Evolutionary conservation across 352 stramenopile genomes (phyloP).

Genomic region (Ophiocytium majus): DNA sequence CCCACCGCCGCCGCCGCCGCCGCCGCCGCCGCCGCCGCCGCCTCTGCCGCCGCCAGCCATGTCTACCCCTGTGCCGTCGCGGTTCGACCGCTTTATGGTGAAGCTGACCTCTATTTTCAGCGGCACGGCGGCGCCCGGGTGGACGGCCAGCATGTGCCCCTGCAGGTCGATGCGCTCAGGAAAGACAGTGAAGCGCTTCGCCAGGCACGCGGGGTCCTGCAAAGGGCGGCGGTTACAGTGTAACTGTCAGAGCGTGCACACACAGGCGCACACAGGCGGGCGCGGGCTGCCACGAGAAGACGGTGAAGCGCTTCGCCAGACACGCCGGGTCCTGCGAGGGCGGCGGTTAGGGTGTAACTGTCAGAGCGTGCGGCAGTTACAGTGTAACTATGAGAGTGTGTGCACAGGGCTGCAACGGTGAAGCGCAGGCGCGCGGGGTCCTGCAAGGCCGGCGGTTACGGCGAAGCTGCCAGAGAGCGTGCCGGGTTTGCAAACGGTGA

Average conservation of each 20-base stretch:
- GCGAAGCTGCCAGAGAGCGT: too few relatives aligned
- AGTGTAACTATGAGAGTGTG: too few relatives aligned
- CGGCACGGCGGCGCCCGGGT: conserved; percentile 59
- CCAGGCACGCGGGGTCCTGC: conserved; percentile 71
- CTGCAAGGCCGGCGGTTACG: too few relatives aligned
- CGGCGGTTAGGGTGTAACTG: too few relatives aligned
- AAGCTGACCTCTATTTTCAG: conserved; percentile 52
- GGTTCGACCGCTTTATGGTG: conserved; percentile 42
- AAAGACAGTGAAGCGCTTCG: conserved; percentile 83
- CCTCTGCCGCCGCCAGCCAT: neutral
- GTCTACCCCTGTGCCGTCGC: conserved; percentile 44
- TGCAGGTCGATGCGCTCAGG: conserved; percentile 77
- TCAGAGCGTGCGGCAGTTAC: too few relatives aligned
- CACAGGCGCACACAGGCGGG: too few relatives aligned
- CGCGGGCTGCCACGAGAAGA: too few relatives aligned
- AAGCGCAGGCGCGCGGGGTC: too few relatives aligned
- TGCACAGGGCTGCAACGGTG: too few relatives aligned
- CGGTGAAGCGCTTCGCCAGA: conserved; percentile 78
- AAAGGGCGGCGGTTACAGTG: neutral
- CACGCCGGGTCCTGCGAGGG: conserved; percentile 67
- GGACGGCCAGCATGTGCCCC: conserved; percentile 71
- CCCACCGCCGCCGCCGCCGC: neutral
- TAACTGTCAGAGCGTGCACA: too few relatives aligned
- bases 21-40: neutral
- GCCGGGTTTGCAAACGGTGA: too few relatives aligned